These are phyloP conservation scores for Fusarium sp. DNA, from an alignment of 2,329 filamentous ascomycete genomes.

Conservation along the genomic window DNA sequence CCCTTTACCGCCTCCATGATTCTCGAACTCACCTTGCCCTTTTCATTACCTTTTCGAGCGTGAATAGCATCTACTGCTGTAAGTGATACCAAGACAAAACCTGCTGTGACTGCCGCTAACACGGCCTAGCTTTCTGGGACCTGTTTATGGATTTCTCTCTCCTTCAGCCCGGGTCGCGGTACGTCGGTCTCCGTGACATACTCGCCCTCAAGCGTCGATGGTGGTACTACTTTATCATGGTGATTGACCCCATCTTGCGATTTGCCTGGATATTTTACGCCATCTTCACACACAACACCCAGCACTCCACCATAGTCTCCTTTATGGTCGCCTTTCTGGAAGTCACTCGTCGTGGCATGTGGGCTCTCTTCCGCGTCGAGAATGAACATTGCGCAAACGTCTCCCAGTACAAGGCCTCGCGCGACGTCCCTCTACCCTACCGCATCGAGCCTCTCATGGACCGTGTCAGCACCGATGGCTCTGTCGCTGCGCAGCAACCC, in stretches of 20 bases:
- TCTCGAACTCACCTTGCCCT: conserved; percentile 72
- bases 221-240: conserved; percentile 90
- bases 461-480: conserved; percentile 57
- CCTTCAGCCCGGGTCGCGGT: conserved; percentile 80
- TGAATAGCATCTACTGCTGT: conserved; percentile 89
- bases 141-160: conserved; percentile 96
- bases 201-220: conserved; percentile 84
- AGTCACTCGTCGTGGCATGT: conserved; percentile 87
- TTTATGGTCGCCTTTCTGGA: conserved; percentile 87
- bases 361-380: conserved; percentile 94
- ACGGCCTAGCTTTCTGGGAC: conserved; percentile 84
- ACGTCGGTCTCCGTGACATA: conserved; percentile 81
- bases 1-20: conserved; percentile 84
- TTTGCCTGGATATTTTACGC: conserved; percentile 97
- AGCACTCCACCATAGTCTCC: conserved; percentile 87
- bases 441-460: conserved; percentile 67
- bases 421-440: conserved; percentile 91
- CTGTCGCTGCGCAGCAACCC: conserved; percentile 22
- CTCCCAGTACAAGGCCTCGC: conserved; percentile 87
- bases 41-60: conserved; percentile 84
- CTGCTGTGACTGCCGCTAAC: conserved; percentile 7
- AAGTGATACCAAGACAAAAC: conserved; percentile 53
- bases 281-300: conserved; percentile 83
- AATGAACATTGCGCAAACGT: conserved; percentile 98
- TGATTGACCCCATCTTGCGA: conserved; percentile 85